Percentiles rank a stretch among this genome's conserved stretches.
Conservation (phyloP, 768 basidiomycete genomes). For the Mycena sanguinolenta region DNA sequence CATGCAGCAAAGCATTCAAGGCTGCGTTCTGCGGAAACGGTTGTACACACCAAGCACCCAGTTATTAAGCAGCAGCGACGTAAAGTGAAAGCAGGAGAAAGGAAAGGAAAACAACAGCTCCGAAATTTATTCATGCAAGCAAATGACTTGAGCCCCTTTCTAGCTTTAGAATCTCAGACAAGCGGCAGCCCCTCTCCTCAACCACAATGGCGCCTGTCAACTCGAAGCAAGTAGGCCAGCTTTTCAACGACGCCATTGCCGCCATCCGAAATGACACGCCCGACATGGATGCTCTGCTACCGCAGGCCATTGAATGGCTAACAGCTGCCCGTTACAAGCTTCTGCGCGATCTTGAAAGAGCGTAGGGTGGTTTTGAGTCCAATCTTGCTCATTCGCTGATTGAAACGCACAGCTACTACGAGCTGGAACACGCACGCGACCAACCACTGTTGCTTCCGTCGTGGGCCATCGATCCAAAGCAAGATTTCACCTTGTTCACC, state of each 20-base stretch:
- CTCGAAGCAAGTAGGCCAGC: slow-evolving; percentile 12
- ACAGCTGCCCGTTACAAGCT: neutral
- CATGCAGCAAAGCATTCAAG: too few species aligned
- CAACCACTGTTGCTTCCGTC: neutral
- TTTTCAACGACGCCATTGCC: slow-evolving; percentile 14
- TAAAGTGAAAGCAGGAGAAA: too few species aligned
- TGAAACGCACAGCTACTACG: neutral
- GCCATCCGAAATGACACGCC: neutral
- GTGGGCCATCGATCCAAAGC: neutral
- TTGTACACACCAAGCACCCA: too few species aligned
- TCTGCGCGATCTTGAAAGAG: neutral
- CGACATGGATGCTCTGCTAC: neutral
- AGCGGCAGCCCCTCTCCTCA: too few species aligned
- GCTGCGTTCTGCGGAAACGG: too few species aligned
- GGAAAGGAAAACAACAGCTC: too few species aligned
- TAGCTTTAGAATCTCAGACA: too few species aligned
- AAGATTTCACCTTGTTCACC: neutral
- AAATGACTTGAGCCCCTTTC: too few species aligned
- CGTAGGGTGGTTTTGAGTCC: neutral
- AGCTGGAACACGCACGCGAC: slow-evolving; percentile 2
- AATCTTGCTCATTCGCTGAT: neutral
- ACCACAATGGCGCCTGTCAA: neutral
- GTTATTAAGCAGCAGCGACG: too few species aligned
- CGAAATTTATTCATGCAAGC: too few species aligned
- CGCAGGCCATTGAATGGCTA: slow-evolving; percentile 6